These are phyloP conservation scores for Botrytis aclada DNA, from an alignment of 2,329 filamentous ascomycete species.

Conservation along the genomic window DNA sequence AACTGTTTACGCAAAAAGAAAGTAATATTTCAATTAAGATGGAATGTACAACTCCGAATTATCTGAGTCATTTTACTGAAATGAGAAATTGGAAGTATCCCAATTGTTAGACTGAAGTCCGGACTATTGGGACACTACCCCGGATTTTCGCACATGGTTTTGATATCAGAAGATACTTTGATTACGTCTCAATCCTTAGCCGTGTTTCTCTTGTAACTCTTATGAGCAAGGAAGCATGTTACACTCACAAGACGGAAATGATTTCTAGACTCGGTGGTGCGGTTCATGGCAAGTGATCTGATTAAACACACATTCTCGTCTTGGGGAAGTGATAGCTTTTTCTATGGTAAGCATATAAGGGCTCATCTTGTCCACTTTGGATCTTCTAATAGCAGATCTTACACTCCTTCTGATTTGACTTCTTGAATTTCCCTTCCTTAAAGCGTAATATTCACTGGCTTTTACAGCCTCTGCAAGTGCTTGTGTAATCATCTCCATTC, in stretches of 20 bases:
- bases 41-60: neutral
- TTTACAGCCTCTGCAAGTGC: neutral
- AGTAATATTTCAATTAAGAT: neutral
- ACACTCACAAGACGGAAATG: slow-evolving; percentile 4
- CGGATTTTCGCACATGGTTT: slow-evolving; percentile 13
- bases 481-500: slow-evolving; percentile 1
- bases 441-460: neutral
- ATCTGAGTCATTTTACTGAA: neutral
- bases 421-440: slow-evolving; percentile 6
- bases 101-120: neutral
- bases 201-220: neutral
- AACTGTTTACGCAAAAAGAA: neutral
- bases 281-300: slow-evolving; percentile 15
- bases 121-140: neutral
- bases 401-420: slow-evolving; percentile 13
- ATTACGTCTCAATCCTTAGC: slow-evolving; percentile 2
- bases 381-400: neutral
- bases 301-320: neutral
- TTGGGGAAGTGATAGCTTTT: neutral
- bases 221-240: neutral
- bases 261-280: neutral
- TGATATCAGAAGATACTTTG: slow-evolving; percentile 12
- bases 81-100: neutral
- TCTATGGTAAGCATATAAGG: neutral
- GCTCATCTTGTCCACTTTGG: neutral